Evolutionary conservation across 78 protist species (phyloP).

Genomic region (Dictyostelium capitatum): DNA sequence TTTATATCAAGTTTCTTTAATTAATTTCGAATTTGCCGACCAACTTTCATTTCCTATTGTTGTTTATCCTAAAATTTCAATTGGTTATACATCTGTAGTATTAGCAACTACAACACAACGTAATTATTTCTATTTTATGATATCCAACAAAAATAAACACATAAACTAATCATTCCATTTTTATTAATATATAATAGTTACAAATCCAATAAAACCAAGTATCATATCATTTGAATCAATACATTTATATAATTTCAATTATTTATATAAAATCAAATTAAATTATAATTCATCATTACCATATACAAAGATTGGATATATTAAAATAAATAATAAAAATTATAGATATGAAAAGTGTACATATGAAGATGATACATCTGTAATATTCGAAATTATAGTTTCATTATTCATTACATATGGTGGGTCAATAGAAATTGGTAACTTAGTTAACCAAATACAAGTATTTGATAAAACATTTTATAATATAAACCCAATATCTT

Average conservation of each 20-base stretch:
- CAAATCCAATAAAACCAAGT: too few species aligned
- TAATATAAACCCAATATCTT: neutral
- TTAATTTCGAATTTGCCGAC: too few species aligned
- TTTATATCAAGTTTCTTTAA: too few species aligned
- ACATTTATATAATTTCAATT: neutral
- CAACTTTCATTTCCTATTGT: too few species aligned
- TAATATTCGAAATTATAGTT: neutral
- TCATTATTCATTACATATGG: neutral
- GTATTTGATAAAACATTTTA: neutral
- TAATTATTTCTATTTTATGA: too few species aligned
- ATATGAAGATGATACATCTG: neutral
- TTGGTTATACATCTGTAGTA: too few species aligned
- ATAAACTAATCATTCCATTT: too few species aligned
- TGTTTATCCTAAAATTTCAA: too few species aligned
- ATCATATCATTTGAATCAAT: neutral
- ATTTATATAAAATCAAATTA: neutral
- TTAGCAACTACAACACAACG: too few species aligned
- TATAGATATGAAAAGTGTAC: neutral
- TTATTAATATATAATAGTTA: too few species aligned
- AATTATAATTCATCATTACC: neutral
- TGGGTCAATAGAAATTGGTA: neutral
- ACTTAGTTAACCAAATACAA: neutral
- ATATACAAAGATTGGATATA: neutral
- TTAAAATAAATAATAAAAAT: neutral
- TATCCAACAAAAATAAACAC: too few species aligned